Base-by-base conservation (phyloP, 345 rosid genomes). In the Pugionium cornutum region DNA sequence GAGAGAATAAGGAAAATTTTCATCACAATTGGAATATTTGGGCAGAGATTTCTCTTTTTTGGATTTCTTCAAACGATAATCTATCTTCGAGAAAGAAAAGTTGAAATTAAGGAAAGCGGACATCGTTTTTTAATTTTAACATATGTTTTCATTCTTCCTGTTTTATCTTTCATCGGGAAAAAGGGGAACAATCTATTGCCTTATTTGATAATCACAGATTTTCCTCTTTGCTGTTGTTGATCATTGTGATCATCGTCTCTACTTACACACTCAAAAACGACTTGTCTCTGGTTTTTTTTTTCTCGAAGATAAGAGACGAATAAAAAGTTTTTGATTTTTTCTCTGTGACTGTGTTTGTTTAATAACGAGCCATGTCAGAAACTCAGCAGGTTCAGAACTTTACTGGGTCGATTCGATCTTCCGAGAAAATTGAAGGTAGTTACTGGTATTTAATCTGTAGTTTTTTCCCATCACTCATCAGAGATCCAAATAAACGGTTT, bases 401-500 rank as follows among this genome's bases (percentile, higher is more conserved):
- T 83, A 83, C 78, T 61, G 86, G 75, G 47, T 72, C 86, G 30
- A 78, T 78, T 81, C 86, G 68, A 75, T 82, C 91, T 44, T 58
- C 80, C 51, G 84, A 82, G 51, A 82, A 85, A 58, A 73, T 76
- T 57, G 82, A 85, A 82, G 95, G 95, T 88, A 79, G 48, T 73
- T 62, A 50, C 33, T 58, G 5, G 46, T 70, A 11, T 29, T 37
- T 9, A 2, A 39, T 39, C 42, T 39, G 42, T 10, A 39, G 3
- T 34, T 9, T 11, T 11, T 7, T 28, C 18, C 18, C 18, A 18
- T 7, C 1, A 8, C 1, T 40, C 49, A 39, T 37, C 43, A 68
- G 39, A 57, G 81, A 76, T 80, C 79, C 71, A 74, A 43, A 6
- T 11, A 40, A 34, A 41, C 55, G 43, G 51, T 55, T 37, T 62